Evolutionary conservation across 2,329 filamentous ascomycete genomes (phyloP), one percentile per base, ranked within the genome.

Genomic region (Ophiostoma populinum): DNA sequence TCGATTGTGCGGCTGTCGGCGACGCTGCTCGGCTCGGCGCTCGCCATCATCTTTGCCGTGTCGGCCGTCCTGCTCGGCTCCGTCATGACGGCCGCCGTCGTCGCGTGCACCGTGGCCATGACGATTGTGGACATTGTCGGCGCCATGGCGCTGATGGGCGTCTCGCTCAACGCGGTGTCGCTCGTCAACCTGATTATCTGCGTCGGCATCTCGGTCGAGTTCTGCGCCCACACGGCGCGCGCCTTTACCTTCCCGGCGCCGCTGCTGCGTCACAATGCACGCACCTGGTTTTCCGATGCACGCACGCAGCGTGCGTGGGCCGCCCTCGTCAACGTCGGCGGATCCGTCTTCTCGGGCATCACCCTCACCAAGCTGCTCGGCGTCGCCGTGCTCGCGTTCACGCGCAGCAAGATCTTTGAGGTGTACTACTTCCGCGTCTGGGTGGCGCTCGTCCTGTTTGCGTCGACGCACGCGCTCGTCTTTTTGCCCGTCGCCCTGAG

Each of bases 351-450:
- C 50, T 92, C 80, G 21, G 90, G 90, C 2, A 98, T 98, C 53
- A 95, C 87, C 0, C 65, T 98, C 35, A 98, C 90, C 2, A 98
- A 98, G 57, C 67, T 98, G 2, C 62, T 98, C 2, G 90, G 90
- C 4, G 87, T 98, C 1, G 77, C 69, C 30, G 90, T 98, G 24
- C 63, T 98, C 15, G 90, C 90, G 0, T 98, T 94, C 50, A 98
- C 90, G 7, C 65, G 81, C 34, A 92, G 82, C 55, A 98, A 95
- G 70, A 98, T 98, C 50, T 98, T 98, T 49, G 92, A 98, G 61
- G 83, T 98, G 39, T 98, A 98, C 59, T 98, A 98, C 57, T 98
- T 98, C 66, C 71, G 90, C 28, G 80, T 98, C 28, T 98, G 90
- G 90, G 62, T 94, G 13, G 79, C 86, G 6, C 68, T 98, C 36